phyloP scores from a whole-genome alignment of 2,329 filamentous ascomycete genomes.

The Diaporthe capsici region DNA sequence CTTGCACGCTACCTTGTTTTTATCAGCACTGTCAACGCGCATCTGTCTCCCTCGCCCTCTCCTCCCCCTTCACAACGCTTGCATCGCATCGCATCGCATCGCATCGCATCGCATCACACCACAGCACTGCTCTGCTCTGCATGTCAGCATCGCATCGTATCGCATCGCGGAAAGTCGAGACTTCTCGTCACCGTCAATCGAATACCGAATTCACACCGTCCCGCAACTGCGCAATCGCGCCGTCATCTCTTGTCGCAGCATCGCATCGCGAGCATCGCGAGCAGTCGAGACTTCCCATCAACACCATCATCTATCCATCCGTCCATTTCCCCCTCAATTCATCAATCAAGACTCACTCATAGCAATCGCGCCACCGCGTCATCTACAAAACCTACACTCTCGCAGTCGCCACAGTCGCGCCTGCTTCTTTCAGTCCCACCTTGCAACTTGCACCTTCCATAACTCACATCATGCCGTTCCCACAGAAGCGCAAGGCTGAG shows the following conservation, averaged over 20 bases:
- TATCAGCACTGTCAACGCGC: conserved; percentile 6
- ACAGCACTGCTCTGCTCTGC: not conserved
- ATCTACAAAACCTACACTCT: not conserved
- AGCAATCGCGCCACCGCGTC: not conserved
- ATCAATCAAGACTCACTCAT: not conserved
- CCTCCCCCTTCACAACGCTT: not conserved
- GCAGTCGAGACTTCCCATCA: conserved; percentile 11
- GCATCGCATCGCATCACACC: not conserved
- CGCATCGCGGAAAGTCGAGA: not conserved
- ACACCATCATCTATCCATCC: not conserved
- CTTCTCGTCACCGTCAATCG: conserved; percentile 1
- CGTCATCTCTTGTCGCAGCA: conserved; percentile 3
- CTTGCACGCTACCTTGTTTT: not conserved
- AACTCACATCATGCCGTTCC: conserved; percentile 26
- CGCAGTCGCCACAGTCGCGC: conserved; percentile 16
- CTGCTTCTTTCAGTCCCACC: not conserved
- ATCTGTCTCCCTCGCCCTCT: not conserved
- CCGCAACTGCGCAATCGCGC: not conserved
- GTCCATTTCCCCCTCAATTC: not conserved
- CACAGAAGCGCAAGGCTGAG: conserved; percentile 33
- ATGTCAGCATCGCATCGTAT: not conserved
- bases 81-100: not conserved
- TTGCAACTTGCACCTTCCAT: conserved; percentile 15
- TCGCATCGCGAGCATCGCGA: not conserved
- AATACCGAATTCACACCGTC: not conserved